phyloP scores from a whole-genome alignment of 352 stramenopile genomes.

The Phytopythium sindhum region DNA sequence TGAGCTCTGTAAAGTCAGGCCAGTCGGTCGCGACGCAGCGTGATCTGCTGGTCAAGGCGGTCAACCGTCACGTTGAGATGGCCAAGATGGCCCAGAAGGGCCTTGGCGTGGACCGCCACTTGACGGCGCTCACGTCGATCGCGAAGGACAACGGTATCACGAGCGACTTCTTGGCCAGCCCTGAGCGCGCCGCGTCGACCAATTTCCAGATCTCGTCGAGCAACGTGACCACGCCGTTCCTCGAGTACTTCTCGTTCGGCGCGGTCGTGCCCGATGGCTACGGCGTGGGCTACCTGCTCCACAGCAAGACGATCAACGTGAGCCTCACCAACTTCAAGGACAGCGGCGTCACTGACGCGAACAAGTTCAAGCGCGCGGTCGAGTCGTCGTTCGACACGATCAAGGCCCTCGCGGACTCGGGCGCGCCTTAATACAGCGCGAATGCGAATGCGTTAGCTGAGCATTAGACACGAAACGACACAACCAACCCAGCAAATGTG shows the following conservation, averaged over 20 bases:
- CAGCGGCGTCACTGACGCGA: constrained; percentile 57
- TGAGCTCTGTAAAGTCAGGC: constrained; percentile 48
- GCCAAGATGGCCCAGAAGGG: constrained; percentile 88
- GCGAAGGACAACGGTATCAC: constrained; percentile 53
- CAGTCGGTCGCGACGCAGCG: constrained; percentile 45
- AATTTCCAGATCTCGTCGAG: constrained; percentile 91
- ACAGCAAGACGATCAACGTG: constrained; percentile 80
- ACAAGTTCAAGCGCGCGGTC: constrained; percentile 67
- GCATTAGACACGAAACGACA: not conserved
- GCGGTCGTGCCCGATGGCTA: constrained; percentile 87
- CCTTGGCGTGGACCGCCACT: constrained; percentile 84
- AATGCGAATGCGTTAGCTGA: not conserved
- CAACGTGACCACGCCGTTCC: constrained; percentile 88
- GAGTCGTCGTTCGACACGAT: constrained; percentile 73
- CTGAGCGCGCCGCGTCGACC: constrained; percentile 70
- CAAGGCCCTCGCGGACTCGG: constrained; percentile 62
- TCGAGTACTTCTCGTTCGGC: constrained; percentile 90
- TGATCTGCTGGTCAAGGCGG: constrained; percentile 61
- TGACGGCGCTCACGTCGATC: constrained; percentile 78
- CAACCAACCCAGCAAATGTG: not conserved
- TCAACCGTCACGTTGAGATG: constrained; percentile 86
- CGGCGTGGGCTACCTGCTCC: constrained; percentile 87
- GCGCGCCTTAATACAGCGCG: constrained; percentile 20
- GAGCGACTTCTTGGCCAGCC: constrained; percentile 77
- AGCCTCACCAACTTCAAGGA: constrained; percentile 87